Conservation (phyloP, 1,284 basidiomycete genomes). For the Inonotus obliquus region DNA sequence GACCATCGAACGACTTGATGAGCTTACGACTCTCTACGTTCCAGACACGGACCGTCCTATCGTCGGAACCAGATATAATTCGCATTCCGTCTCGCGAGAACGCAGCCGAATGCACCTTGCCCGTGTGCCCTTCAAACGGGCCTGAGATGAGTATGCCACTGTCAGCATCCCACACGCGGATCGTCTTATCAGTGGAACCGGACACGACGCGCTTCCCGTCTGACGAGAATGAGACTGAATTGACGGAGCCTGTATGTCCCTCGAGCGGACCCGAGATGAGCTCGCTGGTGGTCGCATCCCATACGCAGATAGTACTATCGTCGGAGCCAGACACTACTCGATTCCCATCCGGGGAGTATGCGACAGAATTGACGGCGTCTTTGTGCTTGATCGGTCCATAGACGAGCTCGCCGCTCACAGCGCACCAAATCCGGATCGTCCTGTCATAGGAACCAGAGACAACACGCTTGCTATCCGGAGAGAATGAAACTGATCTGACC, state of each 20-base stretch:
- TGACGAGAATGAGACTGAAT: not conserved
- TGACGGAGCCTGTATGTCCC: not conserved
- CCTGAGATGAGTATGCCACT: not conserved
- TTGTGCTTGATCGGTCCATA: not conserved
- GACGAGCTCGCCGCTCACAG: not conserved
- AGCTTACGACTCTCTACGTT: not conserved
- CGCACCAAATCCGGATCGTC: not conserved
- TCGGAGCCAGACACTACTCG: not conserved
- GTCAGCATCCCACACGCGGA: constrained; percentile 9
- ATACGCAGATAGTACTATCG: not conserved
- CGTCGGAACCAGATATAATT: not conserved
- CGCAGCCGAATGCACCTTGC: not conserved
- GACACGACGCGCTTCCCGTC: not conserved
- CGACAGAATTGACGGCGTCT: not conserved
- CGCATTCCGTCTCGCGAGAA: not conserved
- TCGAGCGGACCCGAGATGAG: not conserved
- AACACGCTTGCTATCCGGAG: not conserved
- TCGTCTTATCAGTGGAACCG: not conserved
- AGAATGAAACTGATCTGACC: not conserved
- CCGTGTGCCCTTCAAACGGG: not conserved
- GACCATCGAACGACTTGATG: not conserved
- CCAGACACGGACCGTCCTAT: not conserved
- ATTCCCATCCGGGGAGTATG: not conserved
- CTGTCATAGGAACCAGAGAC: not conserved
- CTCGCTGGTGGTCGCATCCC: not conserved